These are phyloP conservation scores for Solanum chiquidenum DNA, from an alignment of 257 asterid genomes.

Conservation along the genomic window DNA sequence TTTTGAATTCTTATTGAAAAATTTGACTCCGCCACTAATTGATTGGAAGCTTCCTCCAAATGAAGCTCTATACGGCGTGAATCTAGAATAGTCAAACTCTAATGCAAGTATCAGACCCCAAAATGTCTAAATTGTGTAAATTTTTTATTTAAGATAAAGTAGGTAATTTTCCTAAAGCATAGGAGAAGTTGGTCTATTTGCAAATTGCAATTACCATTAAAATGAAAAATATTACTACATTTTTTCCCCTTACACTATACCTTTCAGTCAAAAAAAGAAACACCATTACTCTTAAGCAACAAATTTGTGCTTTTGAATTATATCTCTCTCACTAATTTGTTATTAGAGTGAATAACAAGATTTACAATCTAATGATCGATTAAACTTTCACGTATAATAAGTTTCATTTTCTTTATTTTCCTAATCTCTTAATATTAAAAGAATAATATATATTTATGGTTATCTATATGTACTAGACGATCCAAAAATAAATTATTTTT, in stretches of 20 bases:
- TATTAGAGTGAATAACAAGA: too few relatives aligned
- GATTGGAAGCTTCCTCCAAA: background rate
- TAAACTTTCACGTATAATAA: too few relatives aligned
- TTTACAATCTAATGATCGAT: too few relatives aligned
- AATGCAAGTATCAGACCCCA: background rate
- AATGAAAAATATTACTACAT: background rate
- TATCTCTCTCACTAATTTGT: background rate
- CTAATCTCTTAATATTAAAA: too few relatives aligned
- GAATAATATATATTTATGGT: too few relatives aligned
- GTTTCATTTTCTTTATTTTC: too few relatives aligned
- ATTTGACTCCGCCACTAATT: too few relatives aligned
- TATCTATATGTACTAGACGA: too few relatives aligned
- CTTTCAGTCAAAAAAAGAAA: background rate
- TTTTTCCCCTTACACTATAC: background rate
- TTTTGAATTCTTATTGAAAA: rapidly evolving
- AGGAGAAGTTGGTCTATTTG: background rate
- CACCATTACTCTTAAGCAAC: background rate
- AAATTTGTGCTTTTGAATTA: background rate
- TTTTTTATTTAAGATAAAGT: background rate
- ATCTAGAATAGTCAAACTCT: background rate
- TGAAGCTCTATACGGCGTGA: rapidly evolving
- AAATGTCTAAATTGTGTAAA: background rate
- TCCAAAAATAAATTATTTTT: too few relatives aligned
- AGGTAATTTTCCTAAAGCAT: background rate
- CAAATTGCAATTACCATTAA: background rate